phyloP scores from a whole-genome alignment of 2,329 filamentous ascomycete genomes.

The Pseudocercospora fuligena region DNA sequence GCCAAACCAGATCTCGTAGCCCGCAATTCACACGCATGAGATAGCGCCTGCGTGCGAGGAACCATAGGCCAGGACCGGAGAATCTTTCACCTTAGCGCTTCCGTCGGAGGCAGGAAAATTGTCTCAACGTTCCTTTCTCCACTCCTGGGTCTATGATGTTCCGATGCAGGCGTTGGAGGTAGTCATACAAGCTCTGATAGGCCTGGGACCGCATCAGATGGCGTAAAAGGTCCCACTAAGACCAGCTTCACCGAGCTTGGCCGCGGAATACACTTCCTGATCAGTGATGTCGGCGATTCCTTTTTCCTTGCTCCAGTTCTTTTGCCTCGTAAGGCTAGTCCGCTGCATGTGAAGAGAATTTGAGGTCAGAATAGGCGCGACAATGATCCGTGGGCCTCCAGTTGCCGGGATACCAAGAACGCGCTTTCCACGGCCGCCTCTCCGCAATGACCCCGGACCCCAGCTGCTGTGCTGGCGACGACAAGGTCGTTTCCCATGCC shows the following conservation, averaged over 20 bases:
- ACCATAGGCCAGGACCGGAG: slow-evolving; percentile 30
- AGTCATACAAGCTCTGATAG: slow-evolving; percentile 11
- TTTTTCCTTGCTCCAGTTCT: slow-evolving; percentile 17
- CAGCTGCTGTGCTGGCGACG: slow-evolving; percentile 7
- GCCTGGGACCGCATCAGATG: neutral
- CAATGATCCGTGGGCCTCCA: slow-evolving; percentile 19
- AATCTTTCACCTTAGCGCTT: slow-evolving; percentile 20
- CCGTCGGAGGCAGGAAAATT: slow-evolving; percentile 21
- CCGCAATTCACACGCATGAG: slow-evolving; percentile 15
- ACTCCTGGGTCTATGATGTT: slow-evolving; percentile 19
- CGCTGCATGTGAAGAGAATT: neutral
- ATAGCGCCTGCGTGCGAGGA: slow-evolving; percentile 21
- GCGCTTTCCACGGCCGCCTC: slow-evolving; percentile 3
- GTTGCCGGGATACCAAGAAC: slow-evolving; percentile 10
- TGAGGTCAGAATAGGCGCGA: slow-evolving; percentile 25
- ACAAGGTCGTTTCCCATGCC: slow-evolving; percentile 1
- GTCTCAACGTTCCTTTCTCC: slow-evolving; percentile 13
- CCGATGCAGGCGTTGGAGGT: slow-evolving; percentile 12
- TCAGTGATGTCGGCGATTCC: slow-evolving; percentile 14
- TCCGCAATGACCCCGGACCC: slow-evolving; percentile 6
- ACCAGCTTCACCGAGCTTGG: slow-evolving; percentile 13
- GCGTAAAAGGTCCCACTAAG: slow-evolving; percentile 14
- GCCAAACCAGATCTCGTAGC: slow-evolving; percentile 12
- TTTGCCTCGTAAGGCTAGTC: slow-evolving; percentile 11
- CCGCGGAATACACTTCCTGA: slow-evolving; percentile 16